A percentile compares a stretch with the other conserved stretches of the same genome.
phyloP scores from a whole-genome alignment of 306 rosid genomes.

The Acmispon strigosus region DNA sequence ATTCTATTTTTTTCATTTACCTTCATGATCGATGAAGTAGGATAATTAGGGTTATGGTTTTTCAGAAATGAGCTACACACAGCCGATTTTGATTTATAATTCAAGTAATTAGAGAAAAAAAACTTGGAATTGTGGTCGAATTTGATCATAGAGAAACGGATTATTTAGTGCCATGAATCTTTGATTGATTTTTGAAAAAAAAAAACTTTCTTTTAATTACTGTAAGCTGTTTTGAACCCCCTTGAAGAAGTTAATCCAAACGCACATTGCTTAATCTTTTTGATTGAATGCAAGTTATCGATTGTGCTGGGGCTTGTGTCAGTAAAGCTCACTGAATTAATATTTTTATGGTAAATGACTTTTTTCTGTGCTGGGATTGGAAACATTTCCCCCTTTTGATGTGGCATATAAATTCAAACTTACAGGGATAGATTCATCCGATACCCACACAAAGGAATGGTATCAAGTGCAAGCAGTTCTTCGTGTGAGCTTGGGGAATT shows the following conservation, averaged over 20 bases:
- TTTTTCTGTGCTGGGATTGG: neutral
- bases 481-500: constrained; percentile 93
- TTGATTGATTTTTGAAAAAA: no score
- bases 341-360: neutral
- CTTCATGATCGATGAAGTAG: neutral
- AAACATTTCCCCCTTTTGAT: neutral
- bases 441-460: constrained; percentile 59
- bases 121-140: neutral
- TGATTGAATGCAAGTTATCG: neutral
- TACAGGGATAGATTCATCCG: constrained; percentile 67
- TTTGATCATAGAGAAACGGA: neutral
- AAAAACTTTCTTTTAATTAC: no score
- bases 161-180: neutral
- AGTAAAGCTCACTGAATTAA: neutral
- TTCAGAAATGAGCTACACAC: neutral
- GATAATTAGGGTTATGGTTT: neutral
- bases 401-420: neutral
- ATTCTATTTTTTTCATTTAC: constrained; percentile 12
- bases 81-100: neutral
- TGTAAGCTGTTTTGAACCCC: neutral
- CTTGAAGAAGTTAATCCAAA: no score
- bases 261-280: neutral
- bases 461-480: constrained; percentile 87
- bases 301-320: neutral
- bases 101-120: constrained; percentile 10